A percentile compares a stretch with the other conserved stretches of the same genome.
phyloP scores from a whole-genome alignment of 495 filamentous ascomycete genomes.

The Tuber borchii region DNA sequence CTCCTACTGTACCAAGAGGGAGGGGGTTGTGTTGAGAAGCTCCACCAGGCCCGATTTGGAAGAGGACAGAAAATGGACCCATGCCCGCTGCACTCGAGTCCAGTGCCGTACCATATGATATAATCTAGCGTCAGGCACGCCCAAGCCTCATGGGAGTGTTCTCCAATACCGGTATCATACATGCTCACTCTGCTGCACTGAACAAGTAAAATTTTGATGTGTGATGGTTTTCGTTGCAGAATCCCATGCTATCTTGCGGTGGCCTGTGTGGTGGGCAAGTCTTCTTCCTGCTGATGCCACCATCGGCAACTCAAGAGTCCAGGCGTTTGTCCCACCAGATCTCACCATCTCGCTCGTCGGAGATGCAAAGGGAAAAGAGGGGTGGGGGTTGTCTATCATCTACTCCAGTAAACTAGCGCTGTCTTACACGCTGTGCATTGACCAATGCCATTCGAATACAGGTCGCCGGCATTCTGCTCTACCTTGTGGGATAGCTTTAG shows the following conservation, averaged over 20 bases:
- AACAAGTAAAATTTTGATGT: background rate
- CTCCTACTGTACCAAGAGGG: background rate
- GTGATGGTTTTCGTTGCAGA: background rate
- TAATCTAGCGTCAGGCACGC: background rate
- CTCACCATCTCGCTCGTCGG: background rate
- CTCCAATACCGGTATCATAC: background rate
- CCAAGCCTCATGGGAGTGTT: background rate
- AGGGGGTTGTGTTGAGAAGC: background rate
- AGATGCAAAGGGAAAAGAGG: background rate
- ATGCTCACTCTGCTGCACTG: background rate
- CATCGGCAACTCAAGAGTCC: background rate
- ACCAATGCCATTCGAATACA: background rate
- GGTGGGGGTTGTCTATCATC: background rate
- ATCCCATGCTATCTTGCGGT: background rate
- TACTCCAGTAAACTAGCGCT: background rate
- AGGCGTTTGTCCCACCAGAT: background rate
- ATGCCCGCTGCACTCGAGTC: background rate
- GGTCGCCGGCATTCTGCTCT: background rate
- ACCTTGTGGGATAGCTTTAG: background rate
- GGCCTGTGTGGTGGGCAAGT: background rate
- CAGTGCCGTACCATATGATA: background rate
- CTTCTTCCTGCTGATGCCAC: background rate
- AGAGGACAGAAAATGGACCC: background rate
- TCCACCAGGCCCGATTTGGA: background rate
- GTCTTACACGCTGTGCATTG: background rate